Base-by-base conservation (phyloP, 495 filamentous ascomycete genomes). In the Staphylotrichum tortipilum region DNA sequence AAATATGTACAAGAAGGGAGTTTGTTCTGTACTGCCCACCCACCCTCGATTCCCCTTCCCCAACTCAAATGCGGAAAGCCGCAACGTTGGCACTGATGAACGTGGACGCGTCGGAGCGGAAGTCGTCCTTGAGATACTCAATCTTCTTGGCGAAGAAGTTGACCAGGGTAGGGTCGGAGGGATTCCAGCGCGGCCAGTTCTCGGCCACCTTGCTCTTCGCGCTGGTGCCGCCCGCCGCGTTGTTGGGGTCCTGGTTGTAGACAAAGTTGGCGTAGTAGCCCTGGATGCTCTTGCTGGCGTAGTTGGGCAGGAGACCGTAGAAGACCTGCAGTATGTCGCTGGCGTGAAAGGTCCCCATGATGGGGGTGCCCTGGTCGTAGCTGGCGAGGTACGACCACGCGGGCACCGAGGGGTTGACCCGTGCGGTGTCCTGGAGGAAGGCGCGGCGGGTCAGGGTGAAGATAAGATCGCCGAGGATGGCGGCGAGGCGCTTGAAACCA, bases 291-390 rank as follows among this genome's bases (percentile, higher is more conserved):
- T 53, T 59, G 41, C 76, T 76, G n/a, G 80, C 81, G 44, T 81
- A 78, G 65, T 84, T 78, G 11, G 80, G 75, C 23, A 76, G 56
- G 28, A 81, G 63, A 1, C 78, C 80, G 52, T 78, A 80, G 49
- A 85, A 85, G 0, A 86, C 76, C 59, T 82, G 82, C 10, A 82
- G 47, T 7, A 88, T 53, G 52, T 89, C 85, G 12, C 70, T 75
- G 18, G 70, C 82, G 64, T 89, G 85, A 67, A 84, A 85, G 0
- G 84, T 88, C 10, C 85, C 86, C 0, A 88, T 57, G 38, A 88
- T 69, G 0, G 85, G 81, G 0, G 80, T 82, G 15, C 81, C 82
- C 51, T 78, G 78, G 67, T 82, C 65, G 64, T 86, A 88, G 7
- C 79, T 77, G 2, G 78, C 59, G 0, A 88, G 73, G 63, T 89